phyloP scores from a whole-genome alignment of 495 filamentous ascomycete species.

The Trichoderma parareesei region DNA sequence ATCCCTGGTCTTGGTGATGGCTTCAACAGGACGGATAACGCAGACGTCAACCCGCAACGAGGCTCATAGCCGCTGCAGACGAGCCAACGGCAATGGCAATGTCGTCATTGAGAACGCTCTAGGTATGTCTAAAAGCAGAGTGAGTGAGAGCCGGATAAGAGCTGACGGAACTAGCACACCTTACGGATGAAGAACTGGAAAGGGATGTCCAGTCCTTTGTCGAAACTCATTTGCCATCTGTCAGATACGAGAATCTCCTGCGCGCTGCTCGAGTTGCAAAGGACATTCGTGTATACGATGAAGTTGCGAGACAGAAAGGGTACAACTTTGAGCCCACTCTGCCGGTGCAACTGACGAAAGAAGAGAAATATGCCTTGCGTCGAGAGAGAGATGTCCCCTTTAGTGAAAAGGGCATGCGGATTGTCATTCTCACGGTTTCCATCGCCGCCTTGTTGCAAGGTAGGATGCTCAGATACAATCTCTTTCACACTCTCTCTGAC shows the following conservation, averaged over 20 bases:
- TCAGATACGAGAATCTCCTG: slow-evolving; percentile 16
- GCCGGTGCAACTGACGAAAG: not conserved
- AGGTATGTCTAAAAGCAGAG: slow-evolving; percentile 12
- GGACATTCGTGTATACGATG: slow-evolving; percentile 21
- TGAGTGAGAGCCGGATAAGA: not conserved
- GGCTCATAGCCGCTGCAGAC: slow-evolving; percentile 14
- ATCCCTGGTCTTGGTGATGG: not conserved
- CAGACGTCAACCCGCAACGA: not conserved
- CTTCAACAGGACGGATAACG: not conserved
- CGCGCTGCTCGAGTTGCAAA: slow-evolving; percentile 23
- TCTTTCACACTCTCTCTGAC: not conserved
- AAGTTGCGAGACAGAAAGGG: slow-evolving; percentile 14
- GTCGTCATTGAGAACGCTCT: slow-evolving; percentile 22
- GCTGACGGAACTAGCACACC: slow-evolving; percentile 18
- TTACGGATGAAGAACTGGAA: slow-evolving; percentile 22
- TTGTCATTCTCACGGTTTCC: slow-evolving; percentile 25
- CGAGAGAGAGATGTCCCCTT: slow-evolving; percentile 22
- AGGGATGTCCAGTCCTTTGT: slow-evolving; percentile 19
- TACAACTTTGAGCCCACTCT: not conserved
- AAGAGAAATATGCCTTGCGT: slow-evolving; percentile 16
- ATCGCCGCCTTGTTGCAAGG: slow-evolving; percentile 24
- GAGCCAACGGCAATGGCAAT: slow-evolving; percentile 17
- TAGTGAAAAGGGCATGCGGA: slow-evolving; percentile 19
- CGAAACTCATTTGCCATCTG: slow-evolving; percentile 12
- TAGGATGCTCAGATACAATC: not conserved